Base-by-base conservation (phyloP, 2,329 filamentous ascomycete genomes). In the Sporothrix pallida region DNA sequence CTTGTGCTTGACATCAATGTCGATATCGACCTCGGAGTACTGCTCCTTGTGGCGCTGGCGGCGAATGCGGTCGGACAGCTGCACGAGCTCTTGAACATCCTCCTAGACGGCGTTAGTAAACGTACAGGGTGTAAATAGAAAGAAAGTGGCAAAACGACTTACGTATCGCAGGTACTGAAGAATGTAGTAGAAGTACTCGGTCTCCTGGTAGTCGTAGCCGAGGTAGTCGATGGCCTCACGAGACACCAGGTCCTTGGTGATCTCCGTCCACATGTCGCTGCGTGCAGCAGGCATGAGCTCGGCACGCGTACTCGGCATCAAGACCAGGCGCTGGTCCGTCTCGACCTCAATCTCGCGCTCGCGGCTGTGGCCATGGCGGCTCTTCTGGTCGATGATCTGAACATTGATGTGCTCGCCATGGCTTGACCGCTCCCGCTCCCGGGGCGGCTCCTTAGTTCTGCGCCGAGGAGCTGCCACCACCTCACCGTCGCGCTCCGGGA, bases 121-220 rank as follows among this genome's bases (percentile, higher is more conserved):
- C 17, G 31, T 42, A 46, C 71, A 65, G 17, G 68, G n/a, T 70
- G 44, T 20, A 46, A 48, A 48, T 20, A 44, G 46, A 48, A 48
- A 10, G 20, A 62, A 42, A 2, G 17, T 17, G 15, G 6, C 2
- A 12, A 15, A 17, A 12, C 23, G 17, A 89, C 94, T 88, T 86
- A 97, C 95, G 80, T 96, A 94, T 83, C 87, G 86, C 71, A 99
- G 86, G 81, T 97, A 98, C 76, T 95, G 90, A 85, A 97, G 95
- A 63, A 98, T 90, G 82, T 98, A 98, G 83, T 93, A 98, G 82
- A 94, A 97, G 75, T 88, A 89, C 72, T 94, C 92, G 0, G 93
- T 96, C 86, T 98, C 95, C 80, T 98, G 94, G 79, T 91, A 98
- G 75, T 93, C 90, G 82, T 97, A 98, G 2, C 93, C 93, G 79